These are phyloP conservation scores for Phylloporus arenicola DNA, from an alignment of 768 basidiomycete genomes.

Conservation along the genomic window DNA sequence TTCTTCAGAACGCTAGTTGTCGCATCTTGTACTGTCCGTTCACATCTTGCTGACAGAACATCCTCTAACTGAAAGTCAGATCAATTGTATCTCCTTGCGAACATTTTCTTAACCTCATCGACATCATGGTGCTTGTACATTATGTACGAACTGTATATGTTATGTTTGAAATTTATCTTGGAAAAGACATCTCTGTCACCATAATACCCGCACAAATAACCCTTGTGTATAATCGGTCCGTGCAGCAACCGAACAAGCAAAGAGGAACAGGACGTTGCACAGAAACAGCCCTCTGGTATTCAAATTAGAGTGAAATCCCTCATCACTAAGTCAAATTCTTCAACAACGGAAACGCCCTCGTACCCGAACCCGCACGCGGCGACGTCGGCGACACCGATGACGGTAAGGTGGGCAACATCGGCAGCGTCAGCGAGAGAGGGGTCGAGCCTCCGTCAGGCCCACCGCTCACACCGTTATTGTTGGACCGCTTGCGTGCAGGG, in stretches of 20 bases:
- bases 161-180: too few relatives aligned
- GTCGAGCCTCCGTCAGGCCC: neutral
- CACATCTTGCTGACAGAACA: too few relatives aligned
- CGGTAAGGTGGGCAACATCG: conserved; percentile 4
- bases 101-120: too few relatives aligned
- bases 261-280: neutral
- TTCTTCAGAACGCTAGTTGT: too few relatives aligned
- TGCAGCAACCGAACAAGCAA: neutral
- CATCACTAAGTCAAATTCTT: neutral
- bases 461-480: conserved; percentile 19
- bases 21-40: too few relatives aligned
- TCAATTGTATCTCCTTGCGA: too few relatives aligned
- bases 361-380: neutral
- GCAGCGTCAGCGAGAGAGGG: neutral
- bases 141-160: too few relatives aligned
- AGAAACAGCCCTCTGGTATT: neutral
- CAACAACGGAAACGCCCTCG: conserved; percentile 9
- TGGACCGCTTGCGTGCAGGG: conserved; percentile 46
- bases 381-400: conserved; percentile 12
- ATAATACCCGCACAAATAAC: neutral
- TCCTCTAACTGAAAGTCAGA: too few relatives aligned
- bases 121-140: too few relatives aligned
- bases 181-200: too few relatives aligned
- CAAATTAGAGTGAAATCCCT: neutral
- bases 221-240: neutral